Conservation (phyloP, 805 yeast species). For the Saccharomycopsis fermentans region DNA sequence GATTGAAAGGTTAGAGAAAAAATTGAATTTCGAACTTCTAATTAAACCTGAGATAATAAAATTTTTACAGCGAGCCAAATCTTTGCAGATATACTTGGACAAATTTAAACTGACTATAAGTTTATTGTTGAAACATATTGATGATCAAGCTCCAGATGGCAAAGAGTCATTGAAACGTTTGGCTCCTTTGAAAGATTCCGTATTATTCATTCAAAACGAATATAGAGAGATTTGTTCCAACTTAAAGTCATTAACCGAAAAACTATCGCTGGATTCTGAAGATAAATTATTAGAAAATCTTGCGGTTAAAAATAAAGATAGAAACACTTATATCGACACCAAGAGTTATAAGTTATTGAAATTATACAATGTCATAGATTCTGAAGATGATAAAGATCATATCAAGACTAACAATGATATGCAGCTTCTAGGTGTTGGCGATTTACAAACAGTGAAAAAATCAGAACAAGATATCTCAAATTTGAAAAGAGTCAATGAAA, state of each 20-base stretch:
- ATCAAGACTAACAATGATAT: neutral
- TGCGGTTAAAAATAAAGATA: constrained; percentile 12
- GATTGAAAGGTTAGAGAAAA: constrained; percentile 27
- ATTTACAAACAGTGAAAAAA: neutral
- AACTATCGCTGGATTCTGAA: neutral
- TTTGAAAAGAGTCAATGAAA: neutral
- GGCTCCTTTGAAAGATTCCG: constrained; percentile 38
- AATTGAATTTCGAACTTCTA: constrained; percentile 35
- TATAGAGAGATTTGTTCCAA: constrained; percentile 25
- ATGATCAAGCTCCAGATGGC: constrained; percentile 20
- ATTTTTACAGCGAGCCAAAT: constrained; percentile 31
- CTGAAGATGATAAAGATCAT: neutral
- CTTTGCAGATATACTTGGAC: constrained; percentile 27
- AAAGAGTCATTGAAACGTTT: constrained; percentile 27
- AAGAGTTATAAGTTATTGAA: constrained; percentile 25
- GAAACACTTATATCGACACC: constrained; percentile 31
- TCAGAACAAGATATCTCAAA: neutral
- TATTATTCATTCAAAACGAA: constrained; percentile 36
- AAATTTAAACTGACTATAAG: constrained; percentile 26
- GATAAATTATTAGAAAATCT: neutral
- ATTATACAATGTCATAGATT: constrained; percentile 7
- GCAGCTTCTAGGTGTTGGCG: neutral
- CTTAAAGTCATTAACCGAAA: constrained; percentile 18
- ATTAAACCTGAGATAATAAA: constrained; percentile 32
- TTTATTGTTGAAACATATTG: constrained; percentile 22